Base-by-base conservation (phyloP, 345 rosid species). In the Syzygium oleosum region DNA sequence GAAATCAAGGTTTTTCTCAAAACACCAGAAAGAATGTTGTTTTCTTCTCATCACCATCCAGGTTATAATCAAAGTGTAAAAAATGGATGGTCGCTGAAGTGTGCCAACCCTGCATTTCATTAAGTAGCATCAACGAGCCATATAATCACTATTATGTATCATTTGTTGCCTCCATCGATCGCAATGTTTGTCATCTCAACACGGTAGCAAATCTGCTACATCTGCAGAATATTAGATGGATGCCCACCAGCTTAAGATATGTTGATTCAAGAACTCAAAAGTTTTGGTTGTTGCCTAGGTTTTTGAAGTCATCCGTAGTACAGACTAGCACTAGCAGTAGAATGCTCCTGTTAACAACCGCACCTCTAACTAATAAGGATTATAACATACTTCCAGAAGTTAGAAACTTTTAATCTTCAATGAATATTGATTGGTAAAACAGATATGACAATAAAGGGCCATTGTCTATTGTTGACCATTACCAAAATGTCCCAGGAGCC, bases 401-500 rank as follows among this genome's bases (percentile, higher is more conserved):
- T 2, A 14, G 78, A 65, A 65, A 65, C 0, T 6, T 3, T 65
- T 65, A 13, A 1, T 25, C 85, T 25, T 51, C 34, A 84, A 23
- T 31, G 21, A 65, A 65, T 31, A 29, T 65, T 65, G 3, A 65
- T 19, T 29, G 5, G 1, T 4, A 29, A 65, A 29, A 63, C 77
- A 29, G 77, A 29, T 29, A 1, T 15, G 11, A 63, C 16, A 16
- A 65, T 65, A 16, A 65, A 31, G 78, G 16, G 78, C 41, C 41
- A 14, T 65, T 65, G 78, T 16, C 41, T 29, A 7, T 65, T 65
- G 22, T 53, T n/a, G 23, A 21, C 27, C 78, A 31, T 88, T 94
- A 95, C 98, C 97, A 87, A 94, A 94, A 92, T 93, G 95, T 54
- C 98, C 96, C 12, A 95, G 96, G 85, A 97, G 97, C 88, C 98